These are phyloP conservation scores for Zymoseptoria tritici DNA, from an alignment of 2,329 filamentous ascomycete species.

Conservation along the genomic window DNA sequence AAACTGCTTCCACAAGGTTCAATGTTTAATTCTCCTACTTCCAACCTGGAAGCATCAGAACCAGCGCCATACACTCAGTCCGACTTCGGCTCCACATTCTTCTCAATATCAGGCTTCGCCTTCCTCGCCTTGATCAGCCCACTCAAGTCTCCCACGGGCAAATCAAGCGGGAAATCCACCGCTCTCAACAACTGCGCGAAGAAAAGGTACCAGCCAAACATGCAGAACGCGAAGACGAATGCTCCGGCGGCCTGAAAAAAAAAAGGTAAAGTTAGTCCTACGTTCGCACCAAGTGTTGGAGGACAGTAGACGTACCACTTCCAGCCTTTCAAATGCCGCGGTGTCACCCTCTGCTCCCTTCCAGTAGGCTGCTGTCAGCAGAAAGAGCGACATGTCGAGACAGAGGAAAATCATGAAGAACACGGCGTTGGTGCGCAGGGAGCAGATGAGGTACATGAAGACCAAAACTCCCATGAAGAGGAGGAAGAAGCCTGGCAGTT, in stretches of 20 bases:
- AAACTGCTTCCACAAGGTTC: not conserved
- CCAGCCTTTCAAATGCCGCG: constrained; percentile 10
- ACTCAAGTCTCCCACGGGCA: constrained; percentile 15
- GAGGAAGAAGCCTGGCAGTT: not conserved
- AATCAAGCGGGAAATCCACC: constrained; percentile 5
- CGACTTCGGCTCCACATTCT: not conserved
- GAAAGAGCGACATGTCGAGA: constrained; percentile 7
- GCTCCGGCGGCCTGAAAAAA: constrained; percentile 11
- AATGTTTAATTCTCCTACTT: not conserved
- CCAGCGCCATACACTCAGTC: not conserved
- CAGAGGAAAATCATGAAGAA: constrained; percentile 14
- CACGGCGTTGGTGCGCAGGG: constrained; percentile 15
- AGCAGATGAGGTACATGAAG: constrained; percentile 16
- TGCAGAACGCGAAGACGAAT: constrained; percentile 10
- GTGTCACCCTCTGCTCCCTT: constrained; percentile 9
- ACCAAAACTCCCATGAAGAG: constrained; percentile 4
- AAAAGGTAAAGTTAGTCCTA: too few species aligned
- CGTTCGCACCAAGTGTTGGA: not conserved
- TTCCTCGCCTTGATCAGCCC: not conserved
- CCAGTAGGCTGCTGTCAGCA: constrained; percentile 13
- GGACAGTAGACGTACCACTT: constrained; percentile 8
- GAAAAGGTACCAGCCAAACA: constrained; percentile 16
- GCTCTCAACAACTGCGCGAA: constrained; percentile 8
- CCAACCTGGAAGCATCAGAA: not conserved
- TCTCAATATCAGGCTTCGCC: not conserved